Evolutionary conservation across 805 yeast genomes (phyloP).

Genomic region (Zygosaccharomyces bisporus): DNA sequence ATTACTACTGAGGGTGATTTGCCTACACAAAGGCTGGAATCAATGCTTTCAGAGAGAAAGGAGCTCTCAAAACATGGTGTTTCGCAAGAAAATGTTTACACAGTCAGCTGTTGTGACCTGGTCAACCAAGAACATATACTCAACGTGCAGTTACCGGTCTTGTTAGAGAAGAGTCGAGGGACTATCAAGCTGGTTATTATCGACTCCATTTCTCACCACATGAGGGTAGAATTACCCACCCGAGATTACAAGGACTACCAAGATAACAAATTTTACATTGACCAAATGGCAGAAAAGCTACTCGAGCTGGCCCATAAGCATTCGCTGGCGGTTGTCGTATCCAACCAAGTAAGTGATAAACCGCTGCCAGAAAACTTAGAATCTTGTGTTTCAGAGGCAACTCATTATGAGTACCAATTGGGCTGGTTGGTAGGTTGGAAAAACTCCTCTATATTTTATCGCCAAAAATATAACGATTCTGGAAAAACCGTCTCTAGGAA

Average conservation of each 20-base stretch:
- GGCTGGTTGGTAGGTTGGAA: slow-evolving; percentile 81
- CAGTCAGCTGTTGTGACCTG: slow-evolving; percentile 59
- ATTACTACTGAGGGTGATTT: slow-evolving; percentile 75
- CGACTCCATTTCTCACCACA: slow-evolving; percentile 82
- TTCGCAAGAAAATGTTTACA: slow-evolving; percentile 42
- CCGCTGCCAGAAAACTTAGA: slow-evolving; percentile 21
- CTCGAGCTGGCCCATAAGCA: slow-evolving; percentile 45
- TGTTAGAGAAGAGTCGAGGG: slow-evolving; percentile 40
- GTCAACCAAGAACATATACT: slow-evolving; percentile 73
- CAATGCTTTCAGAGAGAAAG: slow-evolving; percentile 39
- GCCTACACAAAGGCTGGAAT: slow-evolving; percentile 61
- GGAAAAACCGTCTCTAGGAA: slow-evolving; percentile 2
- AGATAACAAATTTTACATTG: slow-evolving; percentile 42
- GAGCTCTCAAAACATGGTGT: slow-evolving; percentile 38
- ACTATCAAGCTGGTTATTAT: slow-evolving; percentile 56
- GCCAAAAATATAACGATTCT: slow-evolving; percentile 27
- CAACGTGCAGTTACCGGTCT: slow-evolving; percentile 61
- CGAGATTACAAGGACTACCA: slow-evolving; percentile 37
- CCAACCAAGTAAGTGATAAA: slow-evolving; percentile 78
- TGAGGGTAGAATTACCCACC: slow-evolving; percentile 56
- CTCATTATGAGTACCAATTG: slow-evolving; percentile 56
- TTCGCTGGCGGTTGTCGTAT: slow-evolving; percentile 59
- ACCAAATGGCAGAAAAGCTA: slow-evolving; percentile 45
- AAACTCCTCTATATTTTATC: slow-evolving; percentile 35
- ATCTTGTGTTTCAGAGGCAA: slow-evolving; percentile 20